phyloP scores from a whole-genome alignment of 2,329 filamentous ascomycete species.

The Xylaria sp. region DNA sequence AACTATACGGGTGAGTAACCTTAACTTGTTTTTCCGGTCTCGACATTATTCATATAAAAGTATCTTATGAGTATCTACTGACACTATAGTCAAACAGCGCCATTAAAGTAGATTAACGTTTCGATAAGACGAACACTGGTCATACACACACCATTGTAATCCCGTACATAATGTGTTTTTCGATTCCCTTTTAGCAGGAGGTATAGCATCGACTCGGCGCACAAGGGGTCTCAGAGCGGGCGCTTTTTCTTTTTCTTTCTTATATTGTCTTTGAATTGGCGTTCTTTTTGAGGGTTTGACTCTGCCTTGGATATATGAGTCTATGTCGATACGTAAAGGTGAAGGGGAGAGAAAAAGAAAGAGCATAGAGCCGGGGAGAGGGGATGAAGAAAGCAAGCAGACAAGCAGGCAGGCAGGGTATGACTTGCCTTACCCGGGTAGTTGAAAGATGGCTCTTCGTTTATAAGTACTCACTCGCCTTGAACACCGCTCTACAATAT shows the following conservation, averaged over 20 bases:
- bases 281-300: constrained; percentile 8
- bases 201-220: constrained; percentile 32
- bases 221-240: constrained; percentile 19
- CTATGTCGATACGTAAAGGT: constrained; percentile 12
- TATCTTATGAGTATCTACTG: constrained; percentile 20
- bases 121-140: constrained; percentile 15
- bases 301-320: constrained; percentile 18
- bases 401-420: neutral
- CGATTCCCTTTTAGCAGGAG: constrained; percentile 9
- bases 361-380: neutral
- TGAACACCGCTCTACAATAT: constrained; percentile 8
- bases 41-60: neutral
- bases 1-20: constrained; percentile 77
- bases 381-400: neutral
- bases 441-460: neutral
- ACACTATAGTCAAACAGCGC: constrained; percentile 52
- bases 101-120: constrained; percentile 61
- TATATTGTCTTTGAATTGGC: constrained; percentile 12
- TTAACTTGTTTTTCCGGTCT: neutral
- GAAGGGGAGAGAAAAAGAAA: neutral
- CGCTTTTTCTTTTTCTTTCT: neutral
- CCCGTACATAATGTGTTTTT: constrained; percentile 35
- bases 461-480: neutral
- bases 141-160: constrained; percentile 38
- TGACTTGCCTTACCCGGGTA: neutral